Base-by-base conservation (phyloP, 805 yeast genomes). In the Sugiyamaella valdiviana region DNA sequence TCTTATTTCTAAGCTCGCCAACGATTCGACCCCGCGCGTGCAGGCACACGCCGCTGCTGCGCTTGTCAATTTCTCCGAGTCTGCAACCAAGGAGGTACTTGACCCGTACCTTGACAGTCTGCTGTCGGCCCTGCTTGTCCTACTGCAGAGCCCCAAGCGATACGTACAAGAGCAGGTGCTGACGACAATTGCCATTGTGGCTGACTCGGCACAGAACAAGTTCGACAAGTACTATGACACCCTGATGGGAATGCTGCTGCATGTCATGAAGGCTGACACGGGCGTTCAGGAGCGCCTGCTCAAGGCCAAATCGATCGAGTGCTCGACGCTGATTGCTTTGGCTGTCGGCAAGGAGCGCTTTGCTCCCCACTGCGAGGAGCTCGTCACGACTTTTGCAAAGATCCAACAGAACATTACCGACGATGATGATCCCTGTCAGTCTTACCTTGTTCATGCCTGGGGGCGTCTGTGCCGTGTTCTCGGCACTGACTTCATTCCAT, bases 41-140 rank as follows among this genome's bases (percentile, higher is more conserved):
- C 98, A 91, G 70, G 87, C 96, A 0, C 99, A 93, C 63, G 98
- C 97, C 15, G 97, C 99, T 39, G 99, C 99, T 45, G 99, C 99
- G 0, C 73, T 91, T 59, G 98, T 93, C 41, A 93, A 93, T 65
- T 93, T 93, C 64, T 80, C 91, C 37, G 99, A 93, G 67, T 88
- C 85, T 54, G 96, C 98, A 1, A 71, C 86, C 5, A 85, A 87
- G 61, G 95, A 85, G 53, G 79, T 82, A 9, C 71, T 93, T 57
- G 96, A 89, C 61, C 98, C 98, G n/a, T 90, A 85, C 60, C 74
- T 93, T 61, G 99, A 93, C 64, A 79, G 75, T 56, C 71, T 93
- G 59, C 73, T 93, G 50, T 75, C 80, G 29, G 84, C 86, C 57
- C 71, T 93, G 54, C 73, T 93, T 48, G 82, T 79, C 1, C 71